Evolutionary conservation across 768 basidiomycete genomes (phyloP).

Genomic region (Tricholoma hemisulphureum): DNA sequence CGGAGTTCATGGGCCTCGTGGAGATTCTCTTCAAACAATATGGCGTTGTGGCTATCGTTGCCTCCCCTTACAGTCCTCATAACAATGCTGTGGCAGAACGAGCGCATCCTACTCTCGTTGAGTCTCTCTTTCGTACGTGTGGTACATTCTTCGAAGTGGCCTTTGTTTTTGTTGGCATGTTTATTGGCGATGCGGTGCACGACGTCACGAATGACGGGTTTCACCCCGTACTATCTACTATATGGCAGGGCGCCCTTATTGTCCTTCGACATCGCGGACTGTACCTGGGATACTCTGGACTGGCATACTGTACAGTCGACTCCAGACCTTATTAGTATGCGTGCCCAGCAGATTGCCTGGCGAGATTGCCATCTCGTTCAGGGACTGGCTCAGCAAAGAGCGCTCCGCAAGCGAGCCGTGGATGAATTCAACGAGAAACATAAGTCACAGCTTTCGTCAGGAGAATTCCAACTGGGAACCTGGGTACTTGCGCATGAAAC

Average conservation of each 20-base stretch:
- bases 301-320: slow-evolving; percentile 21
- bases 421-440: slow-evolving; percentile 22
- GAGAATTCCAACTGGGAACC: slow-evolving; percentile 22
- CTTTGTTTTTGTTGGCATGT: slow-evolving; percentile 18
- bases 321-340: slow-evolving; percentile 24
- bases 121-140: slow-evolving; percentile 21
- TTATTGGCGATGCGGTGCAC: slow-evolving; percentile 27
- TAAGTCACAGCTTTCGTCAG: slow-evolving; percentile 10
- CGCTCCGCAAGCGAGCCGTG: slow-evolving; percentile 12
- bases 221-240: slow-evolving; percentile 28
- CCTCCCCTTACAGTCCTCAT: slow-evolving; percentile 30
- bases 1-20: slow-evolving; percentile 28
- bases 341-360: slow-evolving; percentile 19
- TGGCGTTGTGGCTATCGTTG: slow-evolving; percentile 23
- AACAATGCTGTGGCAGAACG: slow-evolving; percentile 33
- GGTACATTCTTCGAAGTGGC: slow-evolving; percentile 21
- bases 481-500: slow-evolving; percentile 33
- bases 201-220: slow-evolving; percentile 25
- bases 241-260: slow-evolving; percentile 22
- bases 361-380: slow-evolving; percentile 17
- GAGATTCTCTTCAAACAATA: slow-evolving; percentile 12
- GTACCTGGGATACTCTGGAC: slow-evolving; percentile 26
- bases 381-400: slow-evolving; percentile 12
- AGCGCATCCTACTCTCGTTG: slow-evolving; percentile 23
- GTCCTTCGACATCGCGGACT: slow-evolving; percentile 25